Evolutionary conservation across 176 grass and related monocot species (phyloP), one percentile per base, ranked within the genome.

Genomic region (Triticum turgidum): DNA sequence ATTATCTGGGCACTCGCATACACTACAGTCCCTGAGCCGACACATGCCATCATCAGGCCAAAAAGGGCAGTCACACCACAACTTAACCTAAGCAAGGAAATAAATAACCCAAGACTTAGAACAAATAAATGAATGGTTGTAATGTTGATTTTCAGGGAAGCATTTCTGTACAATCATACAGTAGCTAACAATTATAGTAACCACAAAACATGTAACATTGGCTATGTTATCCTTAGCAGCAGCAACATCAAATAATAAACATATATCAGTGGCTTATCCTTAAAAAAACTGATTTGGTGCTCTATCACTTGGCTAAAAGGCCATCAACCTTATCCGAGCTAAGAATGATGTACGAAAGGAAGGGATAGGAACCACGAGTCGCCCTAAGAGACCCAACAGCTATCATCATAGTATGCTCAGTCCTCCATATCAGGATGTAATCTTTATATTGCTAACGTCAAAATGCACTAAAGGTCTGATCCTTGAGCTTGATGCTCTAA

Each of bases 21-120:
- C 89, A 81, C 90, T 88, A 80, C 97, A 99, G 78, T 99, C 97
- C 84, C 92, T 91, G 56, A 94, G 88, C 78, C 33, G 85, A 71
- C 97, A 99, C 97, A 99, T 99, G 45, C 94, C 92, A 78, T 99
- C 97, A 82, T 97, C 97, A 75, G 94, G 94, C 92, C 97, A 99
- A 70, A 99, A 96, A 68, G 92, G 94, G 73, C 97, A 99, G 83
- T 96, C 90, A 85, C 97, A 99, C 97, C 94, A 94, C 79, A 99
- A 79, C 86, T 99, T 99, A 87, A 91, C 94, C 97, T 97, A 84
- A 45, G 51, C 90, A 84, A 44, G 20, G 34, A 51, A 79, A 52
- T 30, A 67, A 79, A 59, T 0, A 72, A 44, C 24, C 0, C 5
- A 79, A 70, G 18, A 65, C 9, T 83, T 72, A 83, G 73, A 78